These are phyloP conservation scores for Lasiodiplodia sp. DNA, from an alignment of 2,329 filamentous ascomycete genomes.

Conservation along the genomic window DNA sequence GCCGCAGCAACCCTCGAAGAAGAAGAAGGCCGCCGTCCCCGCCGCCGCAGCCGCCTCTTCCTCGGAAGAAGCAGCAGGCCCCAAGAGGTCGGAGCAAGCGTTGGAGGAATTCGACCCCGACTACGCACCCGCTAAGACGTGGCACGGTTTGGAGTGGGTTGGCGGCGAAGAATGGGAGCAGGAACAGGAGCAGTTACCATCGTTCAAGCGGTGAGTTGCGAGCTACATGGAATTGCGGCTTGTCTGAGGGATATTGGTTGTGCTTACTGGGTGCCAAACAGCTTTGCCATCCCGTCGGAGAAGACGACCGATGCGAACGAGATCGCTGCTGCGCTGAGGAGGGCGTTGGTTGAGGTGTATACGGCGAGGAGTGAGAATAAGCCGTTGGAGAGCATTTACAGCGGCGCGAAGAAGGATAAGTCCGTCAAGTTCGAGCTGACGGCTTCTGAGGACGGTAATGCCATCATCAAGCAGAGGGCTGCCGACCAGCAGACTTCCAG, in stretches of 20 bases:
- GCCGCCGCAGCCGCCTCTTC: background rate
- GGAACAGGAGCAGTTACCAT: slow-evolving; percentile 33
- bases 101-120: background rate
- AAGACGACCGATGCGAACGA: background rate
- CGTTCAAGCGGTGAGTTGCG: background rate
- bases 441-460: background rate
- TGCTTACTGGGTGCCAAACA: slow-evolving; percentile 6
- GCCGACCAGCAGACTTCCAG: background rate
- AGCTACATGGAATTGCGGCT: background rate
- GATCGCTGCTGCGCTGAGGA: slow-evolving; percentile 6
- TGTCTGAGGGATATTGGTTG: background rate
- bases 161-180: slow-evolving; percentile 53
- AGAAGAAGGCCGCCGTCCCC: background rate
- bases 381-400: slow-evolving; percentile 2
- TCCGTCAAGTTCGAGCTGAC: background rate
- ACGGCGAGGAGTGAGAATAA: background rate
- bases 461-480: background rate
- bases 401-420: background rate
- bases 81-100: background rate
- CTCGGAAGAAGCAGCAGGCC: background rate
- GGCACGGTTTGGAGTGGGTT: slow-evolving; percentile 61
- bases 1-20: background rate
- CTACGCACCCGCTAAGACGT: slow-evolving; percentile 58
- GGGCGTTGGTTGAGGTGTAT: slow-evolving; percentile 19
- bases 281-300: background rate